Evolutionary conservation across 1,284 basidiomycete species (phyloP), one percentile per base, ranked within the genome.

Genomic region (Volvariella surrecta): DNA sequence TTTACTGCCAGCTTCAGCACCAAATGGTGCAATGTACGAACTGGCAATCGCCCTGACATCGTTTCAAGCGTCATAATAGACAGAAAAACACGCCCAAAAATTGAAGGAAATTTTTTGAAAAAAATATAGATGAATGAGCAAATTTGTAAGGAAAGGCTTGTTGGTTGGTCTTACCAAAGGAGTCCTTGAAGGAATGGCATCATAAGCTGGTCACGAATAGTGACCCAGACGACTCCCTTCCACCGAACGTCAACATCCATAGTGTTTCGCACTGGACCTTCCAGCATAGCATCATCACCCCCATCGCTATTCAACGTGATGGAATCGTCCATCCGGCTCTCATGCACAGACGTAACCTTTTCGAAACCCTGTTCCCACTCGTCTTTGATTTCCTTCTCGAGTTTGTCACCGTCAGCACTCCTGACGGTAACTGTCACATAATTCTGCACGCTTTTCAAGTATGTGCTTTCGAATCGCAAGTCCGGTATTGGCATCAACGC

Each of bases 381-480:
- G 37, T 50, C 47, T 30, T 55, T 57, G 16, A 46, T 40, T 19
- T 41, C 32, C 3, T 49, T 43, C 16, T 53, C 47, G 18, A 22
- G 45, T 17, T 41, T 39, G 39, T 42, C 28, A 20, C 20, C 40
- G 31, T 37, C 37, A 31, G 10, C 28, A 45, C 31, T 22, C 41
- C 45, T 42, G 45, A 30, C 28, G 30, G 41, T 28, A 21, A 41
- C 57, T 44, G 58, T 60, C 41, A 77, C 54, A 82, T 61, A 77
- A n/a, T 65, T 66, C 28, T 63, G 66, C 48, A 84, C 67, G 50
- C 76, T 79, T 48, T 69, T 70, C 46, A 84, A 51, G 55, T 81
- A 87, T 44, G 74, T 77, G 44, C 75, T 70, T 54, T 87, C 84
- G 61, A 83, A 85, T 15, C 83, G 80, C 37, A 86, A 61, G 55